Evolutionary conservation across 176 grass and related monocot genomes (phyloP).

Genomic region (Oryza nivara): DNA sequence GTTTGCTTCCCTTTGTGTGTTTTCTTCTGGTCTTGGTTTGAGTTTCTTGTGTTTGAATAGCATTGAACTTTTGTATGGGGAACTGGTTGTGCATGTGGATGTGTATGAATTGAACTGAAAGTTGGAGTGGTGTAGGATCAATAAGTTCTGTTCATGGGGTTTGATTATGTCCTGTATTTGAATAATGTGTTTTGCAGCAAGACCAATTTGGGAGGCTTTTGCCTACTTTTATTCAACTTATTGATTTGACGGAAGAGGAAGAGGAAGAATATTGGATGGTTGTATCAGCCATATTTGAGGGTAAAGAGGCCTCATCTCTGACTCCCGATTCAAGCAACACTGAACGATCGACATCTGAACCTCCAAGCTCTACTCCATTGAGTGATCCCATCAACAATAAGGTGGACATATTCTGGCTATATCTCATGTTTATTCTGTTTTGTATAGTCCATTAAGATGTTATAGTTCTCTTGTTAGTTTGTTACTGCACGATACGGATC

Average conservation of each 20-base stretch:
- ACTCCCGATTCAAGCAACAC: conserved; percentile 52
- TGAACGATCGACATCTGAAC: conserved; percentile 51
- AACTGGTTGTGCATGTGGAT: neutral
- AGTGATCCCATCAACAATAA: conserved; percentile 84
- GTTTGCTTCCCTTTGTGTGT: conserved; percentile 24
- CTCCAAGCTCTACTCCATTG: conserved; percentile 45
- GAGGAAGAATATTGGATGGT: conserved; percentile 96
- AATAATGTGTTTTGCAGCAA: conserved; percentile 63
- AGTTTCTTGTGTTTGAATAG: conserved; percentile 24
- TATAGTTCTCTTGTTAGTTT: conserved; percentile 17
- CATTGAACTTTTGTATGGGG: neutral
- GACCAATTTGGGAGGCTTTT: conserved; percentile 97
- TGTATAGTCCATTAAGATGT: neutral
- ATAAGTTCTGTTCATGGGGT: neutral
- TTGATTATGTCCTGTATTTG: conserved; percentile 33
- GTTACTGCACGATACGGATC: conserved; percentile 25
- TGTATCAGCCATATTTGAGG: conserved; percentile 89
- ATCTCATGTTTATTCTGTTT: conserved; percentile 15
- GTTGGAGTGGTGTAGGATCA: neutral
- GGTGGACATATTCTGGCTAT: conserved; percentile 44
- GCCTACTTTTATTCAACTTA: conserved; percentile 93
- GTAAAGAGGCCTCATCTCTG: conserved; percentile 67
- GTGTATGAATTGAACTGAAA: too few species aligned
- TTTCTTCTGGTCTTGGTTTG: conserved; percentile 16
- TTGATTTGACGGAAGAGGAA: conserved; percentile 84